Percentiles rank a stretch among this genome's conserved stretches.
Evolutionary conservation across 345 rosid genomes (phyloP).

Genomic region (Hibiscus trionum): DNA sequence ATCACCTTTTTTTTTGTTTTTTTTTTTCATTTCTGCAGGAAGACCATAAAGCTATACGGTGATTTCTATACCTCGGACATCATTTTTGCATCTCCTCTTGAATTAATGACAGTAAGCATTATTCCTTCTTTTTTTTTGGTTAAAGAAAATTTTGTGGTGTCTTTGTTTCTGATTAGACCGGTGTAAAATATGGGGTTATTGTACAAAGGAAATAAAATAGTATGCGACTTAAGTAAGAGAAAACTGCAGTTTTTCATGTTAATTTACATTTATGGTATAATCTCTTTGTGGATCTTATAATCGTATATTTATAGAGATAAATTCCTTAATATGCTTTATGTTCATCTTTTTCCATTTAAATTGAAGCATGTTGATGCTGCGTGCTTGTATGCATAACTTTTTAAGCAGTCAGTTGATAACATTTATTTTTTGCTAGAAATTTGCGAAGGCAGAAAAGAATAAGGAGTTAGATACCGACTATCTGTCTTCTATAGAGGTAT

Average conservation of each 20-base stretch:
- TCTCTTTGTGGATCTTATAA: neutral
- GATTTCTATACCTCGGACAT: slow-evolving; percentile 87
- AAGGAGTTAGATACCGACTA: slow-evolving; percentile 76
- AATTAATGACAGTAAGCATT: slow-evolving; percentile 49
- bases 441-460: slow-evolving; percentile 47
- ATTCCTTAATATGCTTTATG: neutral
- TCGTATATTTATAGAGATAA: neutral
- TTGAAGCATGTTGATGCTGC: neutral
- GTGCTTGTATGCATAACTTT: neutral
- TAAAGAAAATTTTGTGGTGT: neutral
- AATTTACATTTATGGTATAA: neutral
- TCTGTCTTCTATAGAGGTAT: slow-evolving; percentile 92
- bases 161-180: neutral
- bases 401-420: slow-evolving; percentile 8
- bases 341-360: slow-evolving; percentile 6
- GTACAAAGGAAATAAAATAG: neutral
- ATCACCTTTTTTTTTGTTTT: neutral
- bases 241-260: neutral
- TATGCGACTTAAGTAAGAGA: neutral
- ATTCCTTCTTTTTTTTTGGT: neutral
- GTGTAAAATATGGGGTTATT: neutral
- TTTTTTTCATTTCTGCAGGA: slow-evolving; percentile 36
- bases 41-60: slow-evolving; percentile 66
- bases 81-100: slow-evolving; percentile 84
- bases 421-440: slow-evolving; percentile 43